A percentile compares a stretch with the other conserved stretches of the same genome.
phyloP scores from a whole-genome alignment of 2,329 filamentous ascomycete species.

The Curvularia eragrostidis region DNA sequence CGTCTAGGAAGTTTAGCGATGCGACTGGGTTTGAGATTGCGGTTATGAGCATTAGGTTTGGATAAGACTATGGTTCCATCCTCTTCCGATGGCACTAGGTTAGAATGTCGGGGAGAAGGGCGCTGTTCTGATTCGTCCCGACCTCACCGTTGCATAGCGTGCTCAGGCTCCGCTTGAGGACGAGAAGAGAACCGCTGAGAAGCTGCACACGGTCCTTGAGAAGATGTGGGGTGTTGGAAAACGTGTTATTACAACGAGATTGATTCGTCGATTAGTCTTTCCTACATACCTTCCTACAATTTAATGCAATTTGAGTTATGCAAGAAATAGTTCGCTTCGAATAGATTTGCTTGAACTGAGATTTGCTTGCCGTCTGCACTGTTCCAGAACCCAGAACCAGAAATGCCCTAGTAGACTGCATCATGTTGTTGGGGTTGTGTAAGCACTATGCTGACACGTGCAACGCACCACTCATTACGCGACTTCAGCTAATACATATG shows the following conservation, averaged over 20 bases:
- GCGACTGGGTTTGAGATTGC: neutral
- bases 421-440: neutral
- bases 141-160: slow-evolving; percentile 11
- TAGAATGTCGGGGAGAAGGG: slow-evolving; percentile 7
- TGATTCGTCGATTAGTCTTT: neutral
- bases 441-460: neutral
- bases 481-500: no score
- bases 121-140: neutral
- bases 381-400: neutral
- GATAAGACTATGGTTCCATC: slow-evolving; percentile 2
- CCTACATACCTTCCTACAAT: neutral
- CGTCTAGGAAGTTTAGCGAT: neutral
- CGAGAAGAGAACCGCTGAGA: neutral
- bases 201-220: slow-evolving; percentile 2
- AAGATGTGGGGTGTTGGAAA: neutral
- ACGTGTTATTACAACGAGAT: no score
- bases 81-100: slow-evolving; percentile 7
- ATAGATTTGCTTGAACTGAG: neutral
- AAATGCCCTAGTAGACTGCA: neutral
- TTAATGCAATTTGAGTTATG: neutral
- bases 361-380: neutral
- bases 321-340: neutral
- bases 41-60: slow-evolving; percentile 6
- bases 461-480: no score
- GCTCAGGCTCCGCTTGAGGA: neutral